A percentile compares a stretch with the other conserved stretches of the same genome.
Evolutionary conservation across 805 yeast species (phyloP).

Genomic region (Schwanniomyces sp.): DNA sequence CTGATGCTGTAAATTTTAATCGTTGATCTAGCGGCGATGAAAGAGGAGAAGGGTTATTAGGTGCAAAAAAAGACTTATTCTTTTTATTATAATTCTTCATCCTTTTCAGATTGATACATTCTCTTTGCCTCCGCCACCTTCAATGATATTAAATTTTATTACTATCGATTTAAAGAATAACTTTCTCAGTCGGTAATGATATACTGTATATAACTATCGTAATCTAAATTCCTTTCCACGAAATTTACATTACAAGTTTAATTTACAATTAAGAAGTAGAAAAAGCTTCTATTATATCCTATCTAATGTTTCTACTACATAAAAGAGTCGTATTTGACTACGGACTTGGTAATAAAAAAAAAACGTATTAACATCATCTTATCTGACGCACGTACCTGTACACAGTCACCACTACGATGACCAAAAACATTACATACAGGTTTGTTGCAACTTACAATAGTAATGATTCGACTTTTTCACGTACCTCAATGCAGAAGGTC

Average conservation of each 20-base stretch:
- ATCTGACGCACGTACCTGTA: not conserved
- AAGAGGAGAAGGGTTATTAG: constrained; percentile 27
- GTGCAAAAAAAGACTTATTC: constrained; percentile 13
- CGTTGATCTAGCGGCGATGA: constrained; percentile 7
- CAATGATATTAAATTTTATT: not conserved
- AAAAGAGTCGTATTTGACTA: not conserved
- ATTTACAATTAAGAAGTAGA: not conserved
- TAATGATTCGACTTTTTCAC: not conserved
- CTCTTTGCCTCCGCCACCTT: not conserved
- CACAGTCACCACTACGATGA: not conserved
- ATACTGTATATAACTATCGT: not conserved
- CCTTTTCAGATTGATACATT: not conserved
- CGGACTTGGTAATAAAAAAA: no score
- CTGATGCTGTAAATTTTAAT: not conserved
- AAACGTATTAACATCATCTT: not conserved
- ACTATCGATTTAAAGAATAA: not conserved
- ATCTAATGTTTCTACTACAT: not conserved
- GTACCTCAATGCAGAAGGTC: not conserved
- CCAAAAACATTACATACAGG: not conserved
- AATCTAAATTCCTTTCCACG: not conserved
- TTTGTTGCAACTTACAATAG: not conserved
- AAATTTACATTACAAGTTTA: not conserved
- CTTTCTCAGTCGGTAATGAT: not conserved
- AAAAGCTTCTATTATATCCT: not conserved
- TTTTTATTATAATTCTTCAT: constrained; percentile 2